Conservation (phyloP, 768 basidiomycete genomes). For the Austroboletus eburneus region DNA sequence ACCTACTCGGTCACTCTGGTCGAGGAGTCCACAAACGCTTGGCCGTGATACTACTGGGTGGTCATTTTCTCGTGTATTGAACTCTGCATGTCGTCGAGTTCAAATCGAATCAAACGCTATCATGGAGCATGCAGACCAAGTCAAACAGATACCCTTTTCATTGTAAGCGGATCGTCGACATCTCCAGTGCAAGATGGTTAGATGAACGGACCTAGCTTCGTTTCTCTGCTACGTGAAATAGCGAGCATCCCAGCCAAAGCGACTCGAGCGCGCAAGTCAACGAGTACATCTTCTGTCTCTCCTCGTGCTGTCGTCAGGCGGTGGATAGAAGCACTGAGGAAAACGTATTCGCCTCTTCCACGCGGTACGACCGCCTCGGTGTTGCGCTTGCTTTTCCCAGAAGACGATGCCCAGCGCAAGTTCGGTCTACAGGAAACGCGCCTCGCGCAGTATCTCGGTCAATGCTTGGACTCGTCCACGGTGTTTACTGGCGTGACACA, state of each 20-base stretch:
- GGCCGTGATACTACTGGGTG: too few relatives aligned
- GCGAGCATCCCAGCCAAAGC: constrained; percentile 25
- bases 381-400: constrained; percentile 80
- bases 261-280: constrained; percentile 9
- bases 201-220: constrained; percentile 36
- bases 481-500: constrained; percentile 19
- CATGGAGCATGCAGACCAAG: neutral
- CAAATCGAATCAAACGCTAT: too few relatives aligned
- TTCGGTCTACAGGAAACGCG: constrained; percentile 70
- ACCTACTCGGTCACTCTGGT: too few relatives aligned
- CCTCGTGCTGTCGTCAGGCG: constrained; percentile 38
- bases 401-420: constrained; percentile 66
- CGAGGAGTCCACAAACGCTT: too few relatives aligned
- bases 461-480: constrained; percentile 41
- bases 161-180: constrained; percentile 33
- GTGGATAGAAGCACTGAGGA: constrained; percentile 44
- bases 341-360: constrained; percentile 45
- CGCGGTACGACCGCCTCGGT: constrained; percentile 52
- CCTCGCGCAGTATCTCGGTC: constrained; percentile 49
- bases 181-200: neutral
- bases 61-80: too few relatives aligned
- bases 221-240: constrained; percentile 47
- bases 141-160: constrained; percentile 36
- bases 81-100: too few relatives aligned
- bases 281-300: constrained; percentile 21